These are phyloP conservation scores for maize (Zea mays) DNA, from an alignment of 176 grass and related monocot species.

Conservation along the genomic window DNA sequence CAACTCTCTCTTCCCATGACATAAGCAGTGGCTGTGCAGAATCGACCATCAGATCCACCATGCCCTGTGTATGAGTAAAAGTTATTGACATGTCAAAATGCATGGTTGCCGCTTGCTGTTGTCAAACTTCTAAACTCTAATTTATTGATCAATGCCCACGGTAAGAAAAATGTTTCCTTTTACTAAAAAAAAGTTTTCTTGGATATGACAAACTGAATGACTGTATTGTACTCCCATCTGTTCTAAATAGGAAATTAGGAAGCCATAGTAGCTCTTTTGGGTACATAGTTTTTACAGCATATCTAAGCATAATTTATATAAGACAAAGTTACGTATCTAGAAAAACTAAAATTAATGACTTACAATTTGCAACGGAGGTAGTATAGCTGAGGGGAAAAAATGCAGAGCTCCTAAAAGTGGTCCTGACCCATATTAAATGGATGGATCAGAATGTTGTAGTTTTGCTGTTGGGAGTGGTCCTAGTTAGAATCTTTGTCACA, in stretches of 20 bases:
- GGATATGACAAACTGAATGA: background rate
- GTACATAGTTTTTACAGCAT: background rate
- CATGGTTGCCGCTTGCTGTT: conserved; percentile 12
- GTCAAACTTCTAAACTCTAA: conserved; percentile 2
- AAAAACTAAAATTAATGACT: background rate
- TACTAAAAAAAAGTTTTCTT: background rate
- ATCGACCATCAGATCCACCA: conserved; percentile 98
- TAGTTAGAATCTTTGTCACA: conserved; percentile 14
- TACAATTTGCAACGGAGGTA: background rate
- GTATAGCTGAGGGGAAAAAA: conserved; percentile 15
- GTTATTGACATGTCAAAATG: background rate
- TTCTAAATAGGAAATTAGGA: background rate
- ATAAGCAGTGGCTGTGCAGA: conserved; percentile 62
- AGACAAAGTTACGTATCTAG: background rate
- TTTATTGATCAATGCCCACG: background rate
- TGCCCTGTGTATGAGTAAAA: conserved; percentile 50
- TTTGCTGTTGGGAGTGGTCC: conserved; percentile 29
- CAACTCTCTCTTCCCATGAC: conserved; percentile 65
- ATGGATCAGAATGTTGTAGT: conserved; percentile 25
- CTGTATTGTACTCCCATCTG: background rate
- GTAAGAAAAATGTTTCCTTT: background rate
- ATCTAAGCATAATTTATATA: background rate
- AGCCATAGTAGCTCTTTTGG: background rate
- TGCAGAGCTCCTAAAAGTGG: conserved; percentile 33
- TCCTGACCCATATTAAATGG: conserved; percentile 30